Conservation (phyloP, 116 monocot genomes). For the Posidonia oceanica region DNA sequence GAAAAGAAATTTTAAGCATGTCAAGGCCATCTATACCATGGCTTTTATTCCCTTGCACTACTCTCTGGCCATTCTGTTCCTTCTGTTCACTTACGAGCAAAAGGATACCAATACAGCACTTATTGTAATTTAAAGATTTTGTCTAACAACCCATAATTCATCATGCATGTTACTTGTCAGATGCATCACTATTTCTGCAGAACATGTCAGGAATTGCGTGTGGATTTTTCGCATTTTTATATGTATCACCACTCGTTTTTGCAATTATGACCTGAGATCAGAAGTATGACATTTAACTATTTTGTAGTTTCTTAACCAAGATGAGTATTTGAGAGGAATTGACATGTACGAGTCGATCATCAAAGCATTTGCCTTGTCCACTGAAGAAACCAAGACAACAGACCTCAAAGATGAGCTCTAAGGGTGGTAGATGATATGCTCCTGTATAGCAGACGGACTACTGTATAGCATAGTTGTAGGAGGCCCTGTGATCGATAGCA, state of each 20-base stretch:
- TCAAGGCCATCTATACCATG: no score
- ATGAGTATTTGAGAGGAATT: slow-evolving; percentile 88
- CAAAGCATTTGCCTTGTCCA: slow-evolving; percentile 38
- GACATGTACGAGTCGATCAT: slow-evolving; percentile 74
- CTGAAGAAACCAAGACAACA: slow-evolving; percentile 11
- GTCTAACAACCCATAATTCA: no score
- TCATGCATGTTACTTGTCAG: no score
- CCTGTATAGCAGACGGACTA: neutral
- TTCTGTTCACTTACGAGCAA: no score
- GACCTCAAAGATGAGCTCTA: slow-evolving; percentile 13
- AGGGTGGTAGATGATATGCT: neutral
- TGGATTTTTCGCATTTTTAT: no score
- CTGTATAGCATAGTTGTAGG: neutral
- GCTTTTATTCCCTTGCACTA: no score
- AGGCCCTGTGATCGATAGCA: neutral
- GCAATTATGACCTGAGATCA: neutral
- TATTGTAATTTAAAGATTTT: no score
- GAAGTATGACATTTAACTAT: neutral
- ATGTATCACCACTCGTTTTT: neutral
- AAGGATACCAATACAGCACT: no score
- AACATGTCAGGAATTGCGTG: no score
- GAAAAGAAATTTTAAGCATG: no score
- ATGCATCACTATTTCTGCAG: no score
- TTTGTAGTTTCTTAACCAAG: slow-evolving; percentile 70
- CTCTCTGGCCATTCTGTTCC: no score